Conservation (phyloP, 441 rosid genomes). For the Brassica hybrid region DNA sequence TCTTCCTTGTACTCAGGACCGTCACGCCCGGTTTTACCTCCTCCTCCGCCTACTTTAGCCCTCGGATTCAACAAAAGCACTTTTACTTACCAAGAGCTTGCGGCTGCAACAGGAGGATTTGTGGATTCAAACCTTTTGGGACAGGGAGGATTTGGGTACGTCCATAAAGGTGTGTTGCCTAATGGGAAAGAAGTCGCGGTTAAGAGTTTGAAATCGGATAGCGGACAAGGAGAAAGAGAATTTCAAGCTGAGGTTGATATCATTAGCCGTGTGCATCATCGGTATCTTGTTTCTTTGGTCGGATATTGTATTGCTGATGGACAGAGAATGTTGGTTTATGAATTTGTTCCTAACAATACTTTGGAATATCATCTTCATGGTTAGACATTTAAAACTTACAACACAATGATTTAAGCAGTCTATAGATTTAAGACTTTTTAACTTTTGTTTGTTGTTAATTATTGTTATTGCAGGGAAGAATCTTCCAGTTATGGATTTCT, state of each 20-base stretch:
- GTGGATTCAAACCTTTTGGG: conserved; percentile 67
- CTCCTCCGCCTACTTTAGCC: conserved; percentile 69
- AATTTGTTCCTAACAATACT: conserved; percentile 81
- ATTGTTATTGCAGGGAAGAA: conserved; percentile 54
- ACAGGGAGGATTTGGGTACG: conserved; percentile 94
- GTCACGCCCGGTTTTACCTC: conserved; percentile 63
- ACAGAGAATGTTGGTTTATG: conserved; percentile 91
- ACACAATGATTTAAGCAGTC: background rate
- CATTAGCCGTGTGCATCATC: conserved; percentile 96
- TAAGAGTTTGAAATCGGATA: conserved; percentile 83
- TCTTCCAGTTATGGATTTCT: conserved; percentile 81
- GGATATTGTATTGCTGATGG: conserved; percentile 87
- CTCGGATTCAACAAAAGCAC: conserved; percentile 80
- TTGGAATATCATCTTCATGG: conserved; percentile 88
- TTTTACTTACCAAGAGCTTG: conserved; percentile 81
- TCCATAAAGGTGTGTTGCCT: conserved; percentile 86
- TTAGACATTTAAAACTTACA: conserved; percentile 29
- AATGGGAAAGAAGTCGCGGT: conserved; percentile 88
- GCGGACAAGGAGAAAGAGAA: conserved; percentile 97
- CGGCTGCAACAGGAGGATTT: conserved; percentile 81
- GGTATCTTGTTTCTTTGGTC: conserved; percentile 87
- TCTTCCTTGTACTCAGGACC: conserved; percentile 62
- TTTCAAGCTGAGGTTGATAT: conserved; percentile 94
- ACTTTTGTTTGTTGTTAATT: conserved; percentile 12
- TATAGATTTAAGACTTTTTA: conserved; percentile 18